These are phyloP conservation scores for Bathelium albidoporum DNA, from an alignment of 495 filamentous ascomycete species.

Conservation along the genomic window DNA sequence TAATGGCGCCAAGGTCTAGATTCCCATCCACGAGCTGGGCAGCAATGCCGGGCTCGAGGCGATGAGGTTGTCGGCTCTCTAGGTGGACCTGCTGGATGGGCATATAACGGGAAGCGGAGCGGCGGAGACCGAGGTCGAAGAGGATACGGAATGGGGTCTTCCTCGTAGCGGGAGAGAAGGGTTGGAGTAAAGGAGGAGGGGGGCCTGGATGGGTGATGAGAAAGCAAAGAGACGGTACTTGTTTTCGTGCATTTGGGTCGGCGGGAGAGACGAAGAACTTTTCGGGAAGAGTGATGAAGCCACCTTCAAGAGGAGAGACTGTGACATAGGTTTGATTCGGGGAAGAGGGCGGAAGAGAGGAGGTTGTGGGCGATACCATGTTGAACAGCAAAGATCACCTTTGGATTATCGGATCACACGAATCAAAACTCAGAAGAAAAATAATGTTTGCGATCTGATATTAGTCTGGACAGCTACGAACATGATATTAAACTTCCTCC, in stretches of 20 bases:
- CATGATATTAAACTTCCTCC: not conserved
- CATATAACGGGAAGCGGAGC: slow-evolving; percentile 32
- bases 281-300: slow-evolving; percentile 29
- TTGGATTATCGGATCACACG: no score
- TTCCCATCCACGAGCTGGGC: slow-evolving; percentile 28
- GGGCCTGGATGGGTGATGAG: slow-evolving; percentile 27
- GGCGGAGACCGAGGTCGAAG: slow-evolving; percentile 43
- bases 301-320: slow-evolving; percentile 27
- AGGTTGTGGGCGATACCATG: not conserved
- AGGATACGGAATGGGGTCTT: slow-evolving; percentile 25
- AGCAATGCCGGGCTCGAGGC: slow-evolving; percentile 31
- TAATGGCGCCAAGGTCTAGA: slow-evolving; percentile 27
- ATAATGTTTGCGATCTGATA: no score
- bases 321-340: slow-evolving; percentile 25
- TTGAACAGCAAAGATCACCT: not conserved
- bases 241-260: slow-evolving; percentile 20
- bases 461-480: no score
- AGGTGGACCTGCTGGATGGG: slow-evolving; percentile 33
- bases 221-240: slow-evolving; percentile 29
- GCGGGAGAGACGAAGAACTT: slow-evolving; percentile 26
- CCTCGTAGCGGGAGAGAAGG: not conserved
- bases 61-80: slow-evolving; percentile 29
- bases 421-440: no score
- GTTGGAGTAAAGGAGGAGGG: not conserved
- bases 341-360: slow-evolving; percentile 19